Evolutionary conservation across 495 filamentous ascomycete species (phyloP), one percentile per base, ranked within the genome.

Genomic region (Opeltia flavorubescens): DNA sequence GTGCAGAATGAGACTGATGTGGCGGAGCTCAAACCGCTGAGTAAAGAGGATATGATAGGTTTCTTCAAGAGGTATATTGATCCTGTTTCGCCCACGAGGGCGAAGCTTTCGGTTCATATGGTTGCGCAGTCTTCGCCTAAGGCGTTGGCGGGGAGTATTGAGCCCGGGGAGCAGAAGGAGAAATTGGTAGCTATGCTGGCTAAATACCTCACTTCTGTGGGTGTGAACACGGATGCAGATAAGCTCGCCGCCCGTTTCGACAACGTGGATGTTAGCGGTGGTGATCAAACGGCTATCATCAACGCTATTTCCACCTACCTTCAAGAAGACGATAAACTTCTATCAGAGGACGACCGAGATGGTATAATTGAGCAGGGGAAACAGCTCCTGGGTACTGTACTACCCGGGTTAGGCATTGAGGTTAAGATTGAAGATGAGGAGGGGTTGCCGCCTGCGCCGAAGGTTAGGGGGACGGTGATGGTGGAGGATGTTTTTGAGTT

Each of bases 31-130:
- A 78, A 80, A 49, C 64, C 67, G 7, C 65, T 95, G 53, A 86
- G 74, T 50, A 94, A 94, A 60, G 56, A 67, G 1, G 84, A 95
- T 35, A 70, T 96, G 56, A 54, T 86, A 24, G 69, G 78, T 18
- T 99, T 95, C 66, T 95, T 76, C 67, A 65, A 72, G 18, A 70
- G 78, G 20, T 89, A 77, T 66, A 83, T 95, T 49, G 65, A 78
- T 40, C 89, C 91, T 1, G 62, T 63, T 1, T 94, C 89, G 11
- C 63, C 76, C 2, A 66, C 62, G 0, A 78, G 91, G 23, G 80
- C 86, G 17, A 95, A 95, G 62, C 62, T 88, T 6, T 76, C 85
- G 2, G 72, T 95, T 29, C 84, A 96, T 52, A 68, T 96, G 52
- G 72, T 80, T 31, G 93, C 91, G 0, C 83, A 87, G 56, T 66